These are phyloP conservation scores for Sarocladium kiliense DNA, from an alignment of 2,329 filamentous ascomycete genomes.

Conservation along the genomic window DNA sequence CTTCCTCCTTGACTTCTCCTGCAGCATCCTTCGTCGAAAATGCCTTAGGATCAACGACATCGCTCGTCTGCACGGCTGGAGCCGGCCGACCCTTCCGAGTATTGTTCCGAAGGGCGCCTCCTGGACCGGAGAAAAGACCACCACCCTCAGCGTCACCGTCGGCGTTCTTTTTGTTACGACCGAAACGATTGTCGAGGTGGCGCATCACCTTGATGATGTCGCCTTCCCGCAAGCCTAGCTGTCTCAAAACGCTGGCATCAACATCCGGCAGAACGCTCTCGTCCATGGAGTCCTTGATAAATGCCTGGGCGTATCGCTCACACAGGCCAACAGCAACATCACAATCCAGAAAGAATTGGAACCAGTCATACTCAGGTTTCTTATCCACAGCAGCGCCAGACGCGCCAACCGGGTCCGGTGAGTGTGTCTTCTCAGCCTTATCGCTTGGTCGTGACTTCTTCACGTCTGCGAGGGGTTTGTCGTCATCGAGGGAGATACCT, in stretches of 20 bases:
- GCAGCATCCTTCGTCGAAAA: conserved; percentile 58
- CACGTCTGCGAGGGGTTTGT: conserved; percentile 87
- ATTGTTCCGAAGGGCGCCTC: conserved; percentile 88
- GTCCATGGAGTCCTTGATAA: conserved; percentile 89
- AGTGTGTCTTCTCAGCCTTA: conserved; percentile 17
- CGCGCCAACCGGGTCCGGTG: conserved; percentile 44
- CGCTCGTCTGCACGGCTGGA: conserved; percentile 78
- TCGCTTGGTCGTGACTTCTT: conserved; percentile 45
- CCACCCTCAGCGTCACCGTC: conserved; percentile 52
- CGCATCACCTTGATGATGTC: conserved; percentile 97
- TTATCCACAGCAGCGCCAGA: conserved; percentile 51
- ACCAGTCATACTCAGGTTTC: conserved; percentile 91
- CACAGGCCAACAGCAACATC: conserved; percentile 90
- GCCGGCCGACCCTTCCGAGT: conserved; percentile 87
- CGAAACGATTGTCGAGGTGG: conserved; percentile 74
- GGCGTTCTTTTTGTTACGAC: conserved; percentile 50
- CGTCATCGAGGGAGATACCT: conserved; percentile 87
- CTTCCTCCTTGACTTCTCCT: conserved; percentile 17
- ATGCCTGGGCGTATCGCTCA: conserved; percentile 88
- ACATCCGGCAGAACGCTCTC: conserved; percentile 90
- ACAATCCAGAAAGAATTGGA: conserved; percentile 93
- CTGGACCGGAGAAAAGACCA: conserved; percentile 86
- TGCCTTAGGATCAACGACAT: conserved; percentile 81
- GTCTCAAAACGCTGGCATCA: conserved; percentile 74
- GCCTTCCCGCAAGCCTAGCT: conserved; percentile 88